Conservation (phyloP, 1,284 basidiomycete genomes). For the Flammula alnicola region DNA sequence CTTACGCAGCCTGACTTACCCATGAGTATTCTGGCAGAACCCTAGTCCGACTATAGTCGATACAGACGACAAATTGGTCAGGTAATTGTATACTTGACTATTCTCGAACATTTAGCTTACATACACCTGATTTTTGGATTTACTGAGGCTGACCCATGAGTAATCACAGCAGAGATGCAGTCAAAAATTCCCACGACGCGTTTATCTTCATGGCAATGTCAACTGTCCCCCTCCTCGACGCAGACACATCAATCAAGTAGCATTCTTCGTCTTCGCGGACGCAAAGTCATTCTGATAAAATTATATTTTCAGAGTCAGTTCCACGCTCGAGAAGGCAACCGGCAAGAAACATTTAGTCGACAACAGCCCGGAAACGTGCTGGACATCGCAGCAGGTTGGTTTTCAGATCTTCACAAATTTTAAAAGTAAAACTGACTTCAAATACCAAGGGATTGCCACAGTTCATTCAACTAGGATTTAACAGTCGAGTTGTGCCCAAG, state of each 20-base stretch:
- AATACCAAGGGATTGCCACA: conserved; percentile 69
- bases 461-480: conserved; percentile 68
- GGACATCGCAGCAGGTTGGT: conserved; percentile 78
- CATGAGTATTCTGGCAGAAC: too few species aligned
- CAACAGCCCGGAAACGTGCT: conserved; percentile 77
- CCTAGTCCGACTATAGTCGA: too few species aligned
- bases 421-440: conserved; percentile 7
- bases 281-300: conserved; percentile 13
- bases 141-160: not conserved
- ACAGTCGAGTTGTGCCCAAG: conserved; percentile 54
- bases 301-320: conserved; percentile 66
- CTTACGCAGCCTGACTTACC: too few species aligned
- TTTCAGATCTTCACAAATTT: conserved; percentile 2
- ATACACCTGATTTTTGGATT: too few species aligned
- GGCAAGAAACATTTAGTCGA: conserved; percentile 76
- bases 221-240: conserved; percentile 39
- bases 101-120: too few species aligned
- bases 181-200: conserved; percentile 14
- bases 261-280: conserved; percentile 22
- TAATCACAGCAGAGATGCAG: too few species aligned
- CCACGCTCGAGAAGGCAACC: conserved; percentile 78
- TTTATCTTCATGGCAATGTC: conserved; percentile 22
- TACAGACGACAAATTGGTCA: too few species aligned
- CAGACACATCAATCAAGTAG: conserved; percentile 59
- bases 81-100: too few species aligned